Percentiles rank a stretch among this genome's conserved stretches.
Evolutionary conservation across 169 alveolate species (phyloP).

Genomic region (Cryptosporidium bovis): DNA sequence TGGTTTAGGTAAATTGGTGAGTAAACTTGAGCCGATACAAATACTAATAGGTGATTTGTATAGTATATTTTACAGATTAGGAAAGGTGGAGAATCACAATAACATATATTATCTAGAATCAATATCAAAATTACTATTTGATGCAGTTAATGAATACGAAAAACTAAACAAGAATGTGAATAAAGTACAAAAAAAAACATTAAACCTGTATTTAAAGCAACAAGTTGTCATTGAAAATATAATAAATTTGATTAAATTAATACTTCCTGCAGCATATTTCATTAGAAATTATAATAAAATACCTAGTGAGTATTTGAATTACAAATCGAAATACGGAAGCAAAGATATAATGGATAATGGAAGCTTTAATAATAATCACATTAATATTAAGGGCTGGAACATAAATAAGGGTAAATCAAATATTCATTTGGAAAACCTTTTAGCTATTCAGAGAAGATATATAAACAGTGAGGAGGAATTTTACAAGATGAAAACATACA

Average conservation of each 20-base stretch:
- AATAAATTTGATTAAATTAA: slow-evolving; percentile 3
- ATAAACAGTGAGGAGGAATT: slow-evolving; percentile 48
- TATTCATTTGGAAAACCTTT: slow-evolving; percentile 8
- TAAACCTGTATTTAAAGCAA: slow-evolving; percentile 14
- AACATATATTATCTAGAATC: slow-evolving; percentile 17
- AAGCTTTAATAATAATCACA: background rate
- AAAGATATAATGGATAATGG: slow-evolving; percentile 13
- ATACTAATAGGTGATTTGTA: slow-evolving; percentile 31
- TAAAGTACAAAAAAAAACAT: slow-evolving; percentile 5
- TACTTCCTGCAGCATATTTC: slow-evolving; percentile 44
- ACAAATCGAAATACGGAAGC: slow-evolving; percentile 4
- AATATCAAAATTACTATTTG: slow-evolving; percentile 12
- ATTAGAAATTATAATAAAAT: slow-evolving; percentile 37
- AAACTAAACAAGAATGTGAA: slow-evolving; percentile 1
- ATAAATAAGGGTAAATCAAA: slow-evolving; percentile 20
- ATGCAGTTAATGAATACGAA: slow-evolving; percentile 11
- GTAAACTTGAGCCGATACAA: slow-evolving; percentile 30
- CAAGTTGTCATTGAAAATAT: slow-evolving; percentile 8
- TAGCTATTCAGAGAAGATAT: slow-evolving; percentile 13
- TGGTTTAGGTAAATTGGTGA: background rate
- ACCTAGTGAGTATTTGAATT: slow-evolving; percentile 34
- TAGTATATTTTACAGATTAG: slow-evolving; percentile 27
- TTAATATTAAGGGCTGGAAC: slow-evolving; percentile 58
- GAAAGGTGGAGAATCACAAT: slow-evolving; percentile 25
- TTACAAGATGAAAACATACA: slow-evolving; percentile 14